These are phyloP conservation scores for Claviceps capensis DNA, from an alignment of 2,329 filamentous ascomycete species.

Conservation along the genomic window DNA sequence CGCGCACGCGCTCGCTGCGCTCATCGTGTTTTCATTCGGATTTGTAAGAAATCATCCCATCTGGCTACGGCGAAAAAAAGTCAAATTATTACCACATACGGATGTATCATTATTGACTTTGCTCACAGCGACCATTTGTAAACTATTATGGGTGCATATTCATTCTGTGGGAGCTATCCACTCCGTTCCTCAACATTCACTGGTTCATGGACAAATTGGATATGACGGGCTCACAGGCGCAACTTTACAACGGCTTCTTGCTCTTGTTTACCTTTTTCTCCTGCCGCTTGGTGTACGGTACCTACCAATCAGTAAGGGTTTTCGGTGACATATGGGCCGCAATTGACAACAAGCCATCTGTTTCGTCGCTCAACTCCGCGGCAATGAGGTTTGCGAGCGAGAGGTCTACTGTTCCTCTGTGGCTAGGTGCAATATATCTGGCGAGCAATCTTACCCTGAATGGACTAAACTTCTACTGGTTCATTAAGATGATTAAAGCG, in stretches of 20 bases:
- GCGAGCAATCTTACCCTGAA: conserved; percentile 60
- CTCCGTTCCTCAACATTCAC: conserved; percentile 75
- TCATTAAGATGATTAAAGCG: conserved; percentile 72
- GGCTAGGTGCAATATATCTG: conserved; percentile 57
- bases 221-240: conserved; percentile 59
- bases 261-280: conserved; percentile 64
- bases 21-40: conserved; percentile 62
- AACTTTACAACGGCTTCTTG: conserved; percentile 64
- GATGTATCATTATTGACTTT: neutral
- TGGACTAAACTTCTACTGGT: conserved; percentile 72
- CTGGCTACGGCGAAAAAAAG: conserved; percentile 1
- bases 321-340: conserved; percentile 56
- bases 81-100: neutral
- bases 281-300: conserved; percentile 66
- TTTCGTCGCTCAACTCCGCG: conserved; percentile 10
- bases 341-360: conserved; percentile 24
- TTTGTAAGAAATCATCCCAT: conserved; percentile 46
- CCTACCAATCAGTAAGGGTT: conserved; percentile 54
- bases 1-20: conserved; percentile 61
- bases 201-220: conserved; percentile 85
- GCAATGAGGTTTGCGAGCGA: conserved; percentile 32
- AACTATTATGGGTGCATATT: conserved; percentile 73
- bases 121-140: conserved; percentile 58
- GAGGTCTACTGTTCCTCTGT: conserved; percentile 45
- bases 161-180: conserved; percentile 78